phyloP scores from a whole-genome alignment of 768 basidiomycete genomes.

The Boletus vinaceobasis region DNA sequence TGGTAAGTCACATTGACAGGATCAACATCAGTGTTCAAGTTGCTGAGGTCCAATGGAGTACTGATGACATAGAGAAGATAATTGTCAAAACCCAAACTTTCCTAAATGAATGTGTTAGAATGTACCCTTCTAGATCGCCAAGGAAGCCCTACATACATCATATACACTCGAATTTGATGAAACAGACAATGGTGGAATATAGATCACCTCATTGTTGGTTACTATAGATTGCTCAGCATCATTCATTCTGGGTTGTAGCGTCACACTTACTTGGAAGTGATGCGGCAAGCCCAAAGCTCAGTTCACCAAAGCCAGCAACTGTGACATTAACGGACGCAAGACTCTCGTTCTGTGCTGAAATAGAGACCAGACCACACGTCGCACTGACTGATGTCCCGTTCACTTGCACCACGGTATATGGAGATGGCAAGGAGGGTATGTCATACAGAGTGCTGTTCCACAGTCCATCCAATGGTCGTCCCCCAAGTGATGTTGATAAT shows the following conservation, averaged over 20 bases:
- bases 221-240: background rate
- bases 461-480: background rate
- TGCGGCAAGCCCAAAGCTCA: rapidly evolving
- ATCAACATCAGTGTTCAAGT: background rate
- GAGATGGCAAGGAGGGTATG: background rate
- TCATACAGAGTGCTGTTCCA: background rate
- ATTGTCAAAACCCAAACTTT: background rate
- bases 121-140: background rate
- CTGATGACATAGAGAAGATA: background rate
- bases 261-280: background rate
- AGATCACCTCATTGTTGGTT: background rate
- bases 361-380: background rate
- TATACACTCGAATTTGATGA: background rate
- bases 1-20: background rate
- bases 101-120: background rate
- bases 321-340: background rate
- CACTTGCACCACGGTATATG: background rate
- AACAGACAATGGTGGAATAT: background rate
- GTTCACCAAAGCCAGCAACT: background rate
- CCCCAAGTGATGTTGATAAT: background rate
- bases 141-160: background rate
- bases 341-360: background rate
- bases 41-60: background rate
- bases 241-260: background rate
- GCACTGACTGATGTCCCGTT: background rate